Percentiles rank a stretch among this genome's conserved stretches.
Evolutionary conservation across 2,329 filamentous ascomycete species (phyloP).

Genomic region (Colletotrichum sp.): DNA sequence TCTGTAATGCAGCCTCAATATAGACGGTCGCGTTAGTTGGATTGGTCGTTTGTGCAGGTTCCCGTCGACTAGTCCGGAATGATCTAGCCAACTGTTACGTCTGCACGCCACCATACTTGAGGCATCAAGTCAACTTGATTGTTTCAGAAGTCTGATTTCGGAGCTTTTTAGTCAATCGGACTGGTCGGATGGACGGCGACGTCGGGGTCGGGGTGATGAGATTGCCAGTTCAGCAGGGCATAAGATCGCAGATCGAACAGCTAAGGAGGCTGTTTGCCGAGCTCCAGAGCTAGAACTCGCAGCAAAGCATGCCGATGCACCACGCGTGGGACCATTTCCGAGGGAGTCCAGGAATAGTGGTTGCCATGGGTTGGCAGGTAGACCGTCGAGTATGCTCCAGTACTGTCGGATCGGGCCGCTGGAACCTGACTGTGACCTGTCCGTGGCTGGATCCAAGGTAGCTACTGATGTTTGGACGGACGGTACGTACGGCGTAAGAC

Average conservation of each 20-base stretch:
- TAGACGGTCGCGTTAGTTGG: constrained; percentile 23
- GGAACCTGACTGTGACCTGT: constrained; percentile 6
- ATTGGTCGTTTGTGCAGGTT: constrained; percentile 40
- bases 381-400: constrained; percentile 9
- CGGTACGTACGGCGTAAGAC: background rate
- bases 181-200: background rate
- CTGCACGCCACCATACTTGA: constrained; percentile 12
- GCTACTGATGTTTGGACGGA: background rate
- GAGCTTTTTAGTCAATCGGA: constrained; percentile 3
- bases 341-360: background rate
- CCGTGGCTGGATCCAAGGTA: background rate
- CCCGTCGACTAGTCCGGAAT: constrained; percentile 36
- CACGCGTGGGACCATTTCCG: background rate
- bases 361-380: background rate
- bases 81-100: constrained; percentile 19
- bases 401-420: constrained; percentile 32
- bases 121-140: constrained; percentile 18
- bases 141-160: constrained; percentile 30
- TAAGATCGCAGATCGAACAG: constrained; percentile 24
- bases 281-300: background rate
- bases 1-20: constrained; percentile 33
- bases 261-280: background rate
- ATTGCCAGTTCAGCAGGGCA: background rate
- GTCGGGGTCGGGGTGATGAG: background rate
- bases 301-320: background rate